A percentile compares a stretch with the other conserved stretches of the same genome.
These are phyloP conservation scores for Lagenaria siceraria DNA, from an alignment of 306 rosid species.

Conservation along the genomic window DNA sequence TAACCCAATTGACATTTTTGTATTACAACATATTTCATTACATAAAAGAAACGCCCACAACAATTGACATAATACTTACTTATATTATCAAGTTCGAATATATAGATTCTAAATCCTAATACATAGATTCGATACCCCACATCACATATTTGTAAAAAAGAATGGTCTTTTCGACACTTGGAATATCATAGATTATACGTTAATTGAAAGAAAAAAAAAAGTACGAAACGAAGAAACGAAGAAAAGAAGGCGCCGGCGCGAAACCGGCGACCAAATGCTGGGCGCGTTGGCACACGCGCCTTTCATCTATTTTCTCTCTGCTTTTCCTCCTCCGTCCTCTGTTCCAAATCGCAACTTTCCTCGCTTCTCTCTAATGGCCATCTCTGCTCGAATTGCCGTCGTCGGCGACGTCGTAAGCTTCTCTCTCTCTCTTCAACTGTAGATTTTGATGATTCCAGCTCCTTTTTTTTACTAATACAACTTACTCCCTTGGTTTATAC, in stretches of 20 bases:
- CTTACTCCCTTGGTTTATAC: background rate
- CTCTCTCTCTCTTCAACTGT: constrained; percentile 8
- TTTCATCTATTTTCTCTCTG: constrained; percentile 7
- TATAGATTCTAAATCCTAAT: too few species aligned
- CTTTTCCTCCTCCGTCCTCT: constrained; percentile 3
- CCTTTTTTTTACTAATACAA: background rate
- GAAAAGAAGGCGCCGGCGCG: background rate
- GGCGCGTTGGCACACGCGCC: constrained; percentile 44
- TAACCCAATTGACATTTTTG: too few species aligned
- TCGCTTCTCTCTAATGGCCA: constrained; percentile 43
- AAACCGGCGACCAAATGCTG: constrained; percentile 16
- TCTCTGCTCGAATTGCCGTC: constrained; percentile 55
- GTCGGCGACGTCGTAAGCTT: constrained; percentile 71
- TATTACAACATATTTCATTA: too few species aligned
- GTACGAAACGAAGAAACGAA: too few species aligned
- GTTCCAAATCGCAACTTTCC: constrained; percentile 3
- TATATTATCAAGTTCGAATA: too few species aligned
- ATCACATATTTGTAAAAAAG: too few species aligned
- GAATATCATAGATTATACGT: too few species aligned
- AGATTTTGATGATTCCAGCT: background rate
- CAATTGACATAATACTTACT: too few species aligned
- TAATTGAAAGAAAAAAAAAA: background rate
- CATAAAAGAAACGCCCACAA: too few species aligned
- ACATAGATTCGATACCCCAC: too few species aligned
- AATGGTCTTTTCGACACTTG: too few species aligned